Evolutionary conservation across 352 stramenopile species (phyloP).

Genomic region (Ophiocytium majus): DNA sequence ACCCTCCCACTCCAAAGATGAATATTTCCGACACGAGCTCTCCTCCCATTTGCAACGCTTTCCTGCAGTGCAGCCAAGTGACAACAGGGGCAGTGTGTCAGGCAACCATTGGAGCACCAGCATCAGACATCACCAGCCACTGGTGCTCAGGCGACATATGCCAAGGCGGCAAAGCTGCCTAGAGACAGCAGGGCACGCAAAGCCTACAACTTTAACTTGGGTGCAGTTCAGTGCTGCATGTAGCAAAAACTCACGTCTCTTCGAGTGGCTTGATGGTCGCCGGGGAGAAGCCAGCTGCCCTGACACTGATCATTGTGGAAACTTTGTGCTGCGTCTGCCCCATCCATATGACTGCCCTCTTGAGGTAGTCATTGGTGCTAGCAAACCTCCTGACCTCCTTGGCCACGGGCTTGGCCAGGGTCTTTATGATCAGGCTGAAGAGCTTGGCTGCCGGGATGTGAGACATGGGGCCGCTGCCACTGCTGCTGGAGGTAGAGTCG

Average conservation of each 20-base stretch:
- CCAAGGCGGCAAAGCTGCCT: too few species aligned
- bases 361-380: neutral
- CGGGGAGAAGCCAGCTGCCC: neutral
- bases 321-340: neutral
- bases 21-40: neutral
- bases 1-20: constrained; percentile 8
- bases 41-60: constrained; percentile 1
- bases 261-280: constrained; percentile 7
- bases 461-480: too few species aligned
- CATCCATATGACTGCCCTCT: constrained; percentile 1
- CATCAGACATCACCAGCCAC: neutral
- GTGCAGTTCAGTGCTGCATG: neutral
- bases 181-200: too few species aligned
- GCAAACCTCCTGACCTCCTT: neutral
- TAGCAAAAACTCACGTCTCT: neutral
- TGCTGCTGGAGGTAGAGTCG: too few species aligned
- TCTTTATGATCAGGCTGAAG: neutral
- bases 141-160: neutral
- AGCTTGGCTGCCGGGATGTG: constrained; percentile 3
- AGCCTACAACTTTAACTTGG: neutral
- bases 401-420: neutral
- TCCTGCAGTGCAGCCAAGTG: neutral
- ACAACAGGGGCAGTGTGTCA: neutral
- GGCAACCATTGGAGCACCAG: neutral
- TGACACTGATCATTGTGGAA: neutral